Percentiles rank a stretch among this genome's conserved stretches.
Evolutionary conservation across 306 rosid genomes (phyloP).

Genomic region (Lagenaria siceraria): DNA sequence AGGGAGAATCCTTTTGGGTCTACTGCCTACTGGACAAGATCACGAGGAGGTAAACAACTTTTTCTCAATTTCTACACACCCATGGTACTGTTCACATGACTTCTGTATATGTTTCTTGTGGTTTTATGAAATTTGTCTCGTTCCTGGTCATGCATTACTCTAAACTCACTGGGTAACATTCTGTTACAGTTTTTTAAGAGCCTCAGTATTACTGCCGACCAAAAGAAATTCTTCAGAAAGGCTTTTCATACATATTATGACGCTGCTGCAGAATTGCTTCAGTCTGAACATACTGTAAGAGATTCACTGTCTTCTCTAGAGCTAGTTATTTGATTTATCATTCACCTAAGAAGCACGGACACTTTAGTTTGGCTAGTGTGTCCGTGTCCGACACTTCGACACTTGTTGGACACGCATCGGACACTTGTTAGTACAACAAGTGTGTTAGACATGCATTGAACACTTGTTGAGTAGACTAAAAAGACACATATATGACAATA

Average conservation of each 20-base stretch:
- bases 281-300: conserved; percentile 90
- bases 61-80: background rate
- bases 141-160: conserved; percentile 15
- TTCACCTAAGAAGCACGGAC: too few relatives aligned
- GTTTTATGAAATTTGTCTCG: background rate
- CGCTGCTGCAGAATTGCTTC: conserved; percentile 79
- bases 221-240: conserved; percentile 75
- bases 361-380: too few relatives aligned
- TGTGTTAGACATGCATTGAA: too few relatives aligned
- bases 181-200: conserved; percentile 76
- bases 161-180: conserved; percentile 23
- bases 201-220: conserved; percentile 74
- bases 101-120: background rate
- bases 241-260: conserved; percentile 76
- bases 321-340: background rate
- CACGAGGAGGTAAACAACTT: conserved; percentile 58
- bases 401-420: too few relatives aligned
- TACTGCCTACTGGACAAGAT: conserved; percentile 65
- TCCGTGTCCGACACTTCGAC: too few relatives aligned
- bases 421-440: too few relatives aligned
- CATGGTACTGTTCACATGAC: background rate
- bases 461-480: too few relatives aligned
- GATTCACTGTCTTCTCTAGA: conserved; percentile 9
- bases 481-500: too few relatives aligned
- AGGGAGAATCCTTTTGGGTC: conserved; percentile 82